phyloP scores from a whole-genome alignment of 2,329 filamentous ascomycete species.

The Penicillium sp. region DNA sequence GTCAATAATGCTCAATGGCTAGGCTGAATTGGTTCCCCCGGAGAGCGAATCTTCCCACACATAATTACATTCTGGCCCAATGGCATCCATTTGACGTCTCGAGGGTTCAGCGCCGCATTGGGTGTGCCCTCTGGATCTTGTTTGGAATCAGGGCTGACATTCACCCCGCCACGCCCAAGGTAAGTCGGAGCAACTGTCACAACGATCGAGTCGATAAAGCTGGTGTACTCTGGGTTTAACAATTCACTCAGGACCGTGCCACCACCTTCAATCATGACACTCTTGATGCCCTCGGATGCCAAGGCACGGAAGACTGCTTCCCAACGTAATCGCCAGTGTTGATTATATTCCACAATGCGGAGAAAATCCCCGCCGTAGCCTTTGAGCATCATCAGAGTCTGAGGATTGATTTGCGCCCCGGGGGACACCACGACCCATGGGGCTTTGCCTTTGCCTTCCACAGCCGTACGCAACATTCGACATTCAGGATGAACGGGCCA shows the following conservation, averaged over 20 bases:
- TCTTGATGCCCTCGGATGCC: conserved; percentile 59
- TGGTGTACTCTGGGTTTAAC: conserved; percentile 58
- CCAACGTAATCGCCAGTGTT: conserved; percentile 58
- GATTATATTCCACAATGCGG: conserved; percentile 38
- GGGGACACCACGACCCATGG: conserved; percentile 66
- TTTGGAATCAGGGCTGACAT: conserved; percentile 66
- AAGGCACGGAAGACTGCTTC: conserved; percentile 58
- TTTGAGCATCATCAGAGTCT: conserved; percentile 46
- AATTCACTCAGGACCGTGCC: conserved; percentile 77
- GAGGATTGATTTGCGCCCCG: conserved; percentile 44
- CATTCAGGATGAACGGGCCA: conserved; percentile 62
- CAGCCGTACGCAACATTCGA: conserved; percentile 64
- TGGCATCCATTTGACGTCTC: conserved; percentile 67
- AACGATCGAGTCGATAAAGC: conserved; percentile 72
- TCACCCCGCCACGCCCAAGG: conserved; percentile 78
- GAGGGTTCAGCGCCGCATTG: conserved; percentile 61
- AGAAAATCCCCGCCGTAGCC: conserved; percentile 48
- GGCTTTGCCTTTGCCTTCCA: conserved; percentile 63
- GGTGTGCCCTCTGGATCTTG: conserved; percentile 50
- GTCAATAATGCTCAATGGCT: too few species aligned
- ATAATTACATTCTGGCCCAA: conserved; percentile 80
- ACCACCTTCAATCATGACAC: conserved; percentile 91
- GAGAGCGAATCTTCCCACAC: conserved; percentile 58
- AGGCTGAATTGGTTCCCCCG: not conserved
- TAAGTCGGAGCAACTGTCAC: conserved; percentile 87